Evolutionary conservation across 192 early-diverging fungal genomes (phyloP).

Genomic region (Backusella morwellensis): DNA sequence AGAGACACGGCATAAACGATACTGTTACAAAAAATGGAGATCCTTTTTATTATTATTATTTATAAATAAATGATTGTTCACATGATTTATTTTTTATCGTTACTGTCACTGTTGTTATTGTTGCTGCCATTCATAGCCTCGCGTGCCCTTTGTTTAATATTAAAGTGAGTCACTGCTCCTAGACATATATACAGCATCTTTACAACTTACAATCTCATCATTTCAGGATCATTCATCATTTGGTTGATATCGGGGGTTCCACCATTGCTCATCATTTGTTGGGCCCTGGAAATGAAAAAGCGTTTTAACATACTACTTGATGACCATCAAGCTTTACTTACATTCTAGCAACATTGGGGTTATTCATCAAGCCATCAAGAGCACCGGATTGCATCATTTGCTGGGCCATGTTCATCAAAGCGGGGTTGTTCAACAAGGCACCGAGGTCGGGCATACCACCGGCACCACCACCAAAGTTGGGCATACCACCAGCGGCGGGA

Average conservation of each 20-base stretch:
- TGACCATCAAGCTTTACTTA: conserved; percentile 27
- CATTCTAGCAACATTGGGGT: conserved; percentile 88
- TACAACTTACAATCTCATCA: conserved; percentile 46
- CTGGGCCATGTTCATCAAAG: conserved; percentile 94
- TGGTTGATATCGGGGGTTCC: conserved; percentile 50
- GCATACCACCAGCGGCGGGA: conserved; percentile 36
- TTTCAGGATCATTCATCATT: conserved; percentile 75
- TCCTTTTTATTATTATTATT: neutral
- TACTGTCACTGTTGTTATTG: neutral
- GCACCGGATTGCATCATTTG: conserved; percentile 87
- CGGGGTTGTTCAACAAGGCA: conserved; percentile 89
- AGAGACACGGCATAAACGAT: neutral
- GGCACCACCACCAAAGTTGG: conserved; percentile 32
- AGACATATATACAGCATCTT: no score
- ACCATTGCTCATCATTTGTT: conserved; percentile 74
- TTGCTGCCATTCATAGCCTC: neutral
- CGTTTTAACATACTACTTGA: neutral
- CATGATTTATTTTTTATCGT: conserved; percentile 6
- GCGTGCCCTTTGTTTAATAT: conserved; percentile 14
- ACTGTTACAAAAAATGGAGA: neutral
- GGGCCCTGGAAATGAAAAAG: conserved; percentile 54
- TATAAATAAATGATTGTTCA: neutral
- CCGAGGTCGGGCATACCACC: conserved; percentile 64
- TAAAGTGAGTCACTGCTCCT: neutral
- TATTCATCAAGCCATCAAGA: conserved; percentile 83